phyloP scores from a whole-genome alignment of 352 stramenopile species.

The Globisporangium middletonii region DNA sequence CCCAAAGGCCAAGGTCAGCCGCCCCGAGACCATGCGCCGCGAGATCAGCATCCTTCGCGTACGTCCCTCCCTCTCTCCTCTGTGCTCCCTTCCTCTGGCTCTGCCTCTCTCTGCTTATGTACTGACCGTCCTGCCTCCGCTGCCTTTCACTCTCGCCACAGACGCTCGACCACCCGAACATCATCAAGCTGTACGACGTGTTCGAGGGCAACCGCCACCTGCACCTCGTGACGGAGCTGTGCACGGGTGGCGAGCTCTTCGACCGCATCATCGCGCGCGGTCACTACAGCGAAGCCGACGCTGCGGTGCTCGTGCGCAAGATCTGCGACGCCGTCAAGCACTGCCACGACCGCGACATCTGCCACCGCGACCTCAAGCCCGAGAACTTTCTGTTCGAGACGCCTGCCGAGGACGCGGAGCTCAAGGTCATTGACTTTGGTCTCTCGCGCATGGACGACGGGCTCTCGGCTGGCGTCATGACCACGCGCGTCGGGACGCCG shows the following conservation, averaged over 20 bases:
- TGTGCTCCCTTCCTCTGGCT: background rate
- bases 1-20: conserved; percentile 94
- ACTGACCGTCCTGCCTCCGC: too few relatives aligned
- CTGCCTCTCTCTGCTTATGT: background rate
- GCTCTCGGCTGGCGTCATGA: conserved; percentile 81
- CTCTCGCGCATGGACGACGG: conserved; percentile 90
- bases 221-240: conserved; percentile 97
- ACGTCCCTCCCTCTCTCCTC: conserved; percentile 9
- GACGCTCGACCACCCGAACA: conserved; percentile 94
- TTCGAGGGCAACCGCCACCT: conserved; percentile 97
- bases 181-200: conserved; percentile 97
- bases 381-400: conserved; percentile 96
- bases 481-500: conserved; percentile 95
- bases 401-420: conserved; percentile 81
- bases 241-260: conserved; percentile 96
- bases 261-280: conserved; percentile 87
- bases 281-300: conserved; percentile 97
- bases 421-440: conserved; percentile 99
- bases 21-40: conserved; percentile 93
- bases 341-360: conserved; percentile 97
- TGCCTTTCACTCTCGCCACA: conserved; percentile 8
- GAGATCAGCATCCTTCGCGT: conserved; percentile 89
- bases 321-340: conserved; percentile 96
- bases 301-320: conserved; percentile 93
- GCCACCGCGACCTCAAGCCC: conserved; percentile 97